phyloP scores from a whole-genome alignment of 495 filamentous ascomycete species.

The Xylaria grammica region DNA sequence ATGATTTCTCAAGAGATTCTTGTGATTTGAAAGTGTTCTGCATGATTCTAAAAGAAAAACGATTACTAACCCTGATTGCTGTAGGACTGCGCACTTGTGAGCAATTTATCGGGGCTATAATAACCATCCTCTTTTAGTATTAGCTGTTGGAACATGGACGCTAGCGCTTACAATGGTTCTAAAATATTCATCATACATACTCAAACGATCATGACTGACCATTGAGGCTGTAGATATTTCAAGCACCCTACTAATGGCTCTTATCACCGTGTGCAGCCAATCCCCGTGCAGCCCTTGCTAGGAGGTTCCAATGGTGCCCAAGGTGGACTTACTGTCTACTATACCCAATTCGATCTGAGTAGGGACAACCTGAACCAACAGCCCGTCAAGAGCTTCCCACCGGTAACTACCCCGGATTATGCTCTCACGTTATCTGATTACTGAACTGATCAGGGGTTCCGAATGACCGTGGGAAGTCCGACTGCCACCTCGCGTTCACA shows the following conservation, averaged over 20 bases:
- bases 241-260: conserved; percentile 54
- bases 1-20: no score
- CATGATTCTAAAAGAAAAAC: no score
- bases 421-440: not conserved
- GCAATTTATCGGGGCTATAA: no score
- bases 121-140: conserved; percentile 29
- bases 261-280: conserved; percentile 56
- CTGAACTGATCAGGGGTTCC: conserved; percentile 50
- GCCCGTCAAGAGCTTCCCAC: conserved; percentile 53
- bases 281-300: conserved; percentile 33
- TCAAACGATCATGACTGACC: not conserved
- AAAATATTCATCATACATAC: not conserved
- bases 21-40: no score
- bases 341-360: conserved; percentile 55
- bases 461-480: conserved; percentile 58
- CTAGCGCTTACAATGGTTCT: not conserved
- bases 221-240: conserved; percentile 24
- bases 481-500: conserved; percentile 38
- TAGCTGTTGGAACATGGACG: no score
- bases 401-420: conserved; percentile 34
- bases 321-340: conserved; percentile 61
- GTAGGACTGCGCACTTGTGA: no score
- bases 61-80: no score
- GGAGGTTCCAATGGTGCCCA: conserved; percentile 50
- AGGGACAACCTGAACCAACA: conserved; percentile 46